phyloP scores from a whole-genome alignment of 352 stramenopile genomes.

The Globisporangium sylvaticum region DNA sequence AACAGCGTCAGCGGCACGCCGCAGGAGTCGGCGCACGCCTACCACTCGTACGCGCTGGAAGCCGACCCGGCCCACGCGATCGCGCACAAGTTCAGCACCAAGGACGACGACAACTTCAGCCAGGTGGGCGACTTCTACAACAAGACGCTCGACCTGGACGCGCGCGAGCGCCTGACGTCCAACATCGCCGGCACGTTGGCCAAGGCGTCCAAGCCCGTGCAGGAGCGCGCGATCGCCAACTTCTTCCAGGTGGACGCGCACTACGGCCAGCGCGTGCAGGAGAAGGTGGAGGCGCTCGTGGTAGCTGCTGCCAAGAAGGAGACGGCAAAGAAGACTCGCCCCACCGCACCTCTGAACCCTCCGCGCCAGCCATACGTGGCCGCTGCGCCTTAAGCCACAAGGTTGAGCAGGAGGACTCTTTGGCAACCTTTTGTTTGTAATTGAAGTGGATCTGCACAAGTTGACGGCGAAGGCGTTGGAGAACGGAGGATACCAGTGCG shows the following conservation, averaged over 20 bases:
- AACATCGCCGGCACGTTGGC: constrained; percentile 88
- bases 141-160: constrained; percentile 69
- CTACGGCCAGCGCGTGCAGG: constrained; percentile 76
- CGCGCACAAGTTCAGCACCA: constrained; percentile 67
- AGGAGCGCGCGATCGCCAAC: constrained; percentile 83
- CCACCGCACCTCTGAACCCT: constrained; percentile 46
- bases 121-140: constrained; percentile 82
- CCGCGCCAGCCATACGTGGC: constrained; percentile 50
- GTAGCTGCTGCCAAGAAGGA: constrained; percentile 15
- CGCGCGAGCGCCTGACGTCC: constrained; percentile 76
- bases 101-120: constrained; percentile 90
- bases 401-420: no score
- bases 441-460: no score
- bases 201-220: constrained; percentile 78
- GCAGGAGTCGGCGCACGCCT: constrained; percentile 12
- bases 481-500: no score
- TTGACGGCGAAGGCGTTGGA: no score
- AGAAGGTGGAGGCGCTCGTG: constrained; percentile 56
- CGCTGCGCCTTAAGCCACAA: constrained; percentile 30
- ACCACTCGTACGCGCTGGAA: constrained; percentile 33
- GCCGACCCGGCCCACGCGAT: constrained; percentile 31
- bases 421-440: no score
- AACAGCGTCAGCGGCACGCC: constrained; percentile 69
- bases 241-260: constrained; percentile 82
- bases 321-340: constrained; percentile 8